Evolutionary conservation across 805 yeast genomes (phyloP).

Genomic region (Cyberlindnera americana): DNA sequence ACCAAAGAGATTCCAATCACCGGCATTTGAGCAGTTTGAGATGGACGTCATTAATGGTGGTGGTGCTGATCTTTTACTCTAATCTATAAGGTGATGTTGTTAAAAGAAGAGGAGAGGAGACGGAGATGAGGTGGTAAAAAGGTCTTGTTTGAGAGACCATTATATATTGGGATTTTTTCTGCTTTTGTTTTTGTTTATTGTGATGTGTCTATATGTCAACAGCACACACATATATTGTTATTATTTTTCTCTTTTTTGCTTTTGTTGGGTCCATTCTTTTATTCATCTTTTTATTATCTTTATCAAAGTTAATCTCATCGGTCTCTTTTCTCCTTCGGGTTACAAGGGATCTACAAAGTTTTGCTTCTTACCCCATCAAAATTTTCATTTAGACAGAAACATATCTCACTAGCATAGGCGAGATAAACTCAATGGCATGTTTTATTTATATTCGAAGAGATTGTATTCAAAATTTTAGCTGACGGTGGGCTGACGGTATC

Average conservation of each 20-base stretch:
- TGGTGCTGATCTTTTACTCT: slow-evolving; percentile 51
- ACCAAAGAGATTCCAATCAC: slow-evolving; percentile 72
- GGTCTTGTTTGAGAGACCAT: neutral
- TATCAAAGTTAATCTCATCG: too few relatives aligned
- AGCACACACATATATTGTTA: too few relatives aligned
- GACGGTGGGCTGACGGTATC: too few relatives aligned
- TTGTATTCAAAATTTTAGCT: too few relatives aligned
- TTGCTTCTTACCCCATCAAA: too few relatives aligned
- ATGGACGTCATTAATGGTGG: slow-evolving; percentile 77
- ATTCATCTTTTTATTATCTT: too few relatives aligned
- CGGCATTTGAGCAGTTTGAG: slow-evolving; percentile 59
- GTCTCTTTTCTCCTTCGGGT: too few relatives aligned
- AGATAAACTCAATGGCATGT: neutral
- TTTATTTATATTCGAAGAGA: neutral
- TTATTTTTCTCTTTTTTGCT: too few relatives aligned
- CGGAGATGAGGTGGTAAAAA: neutral
- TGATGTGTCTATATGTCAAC: neutral
- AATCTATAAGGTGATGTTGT: too few relatives aligned
- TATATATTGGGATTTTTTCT: neutral
- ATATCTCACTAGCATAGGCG: neutral
- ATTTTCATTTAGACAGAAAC: neutral
- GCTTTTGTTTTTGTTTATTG: neutral
- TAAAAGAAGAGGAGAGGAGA: neutral
- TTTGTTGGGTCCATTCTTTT: too few relatives aligned
- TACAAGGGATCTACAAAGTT: too few relatives aligned